Conservation (phyloP, 805 yeast species). For the Starmerella riodocensis region DNA sequence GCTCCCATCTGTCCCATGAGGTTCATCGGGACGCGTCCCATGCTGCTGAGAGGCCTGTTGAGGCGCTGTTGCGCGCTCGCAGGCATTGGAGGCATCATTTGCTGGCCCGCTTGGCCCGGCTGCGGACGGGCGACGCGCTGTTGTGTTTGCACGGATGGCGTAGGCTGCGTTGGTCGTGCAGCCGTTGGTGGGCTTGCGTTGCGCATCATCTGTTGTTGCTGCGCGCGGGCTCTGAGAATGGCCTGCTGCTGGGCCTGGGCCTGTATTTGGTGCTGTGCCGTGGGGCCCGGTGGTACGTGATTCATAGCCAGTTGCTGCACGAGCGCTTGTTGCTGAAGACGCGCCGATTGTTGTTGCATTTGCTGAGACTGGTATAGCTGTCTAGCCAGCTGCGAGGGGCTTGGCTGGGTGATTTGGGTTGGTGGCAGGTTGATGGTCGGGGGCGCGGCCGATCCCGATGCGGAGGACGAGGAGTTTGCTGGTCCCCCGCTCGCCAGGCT, state of each 20-base stretch:
- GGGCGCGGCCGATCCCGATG: not conserved
- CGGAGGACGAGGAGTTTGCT: not conserved
- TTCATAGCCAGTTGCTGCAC: slow-evolving; percentile 5
- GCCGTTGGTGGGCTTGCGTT: not conserved
- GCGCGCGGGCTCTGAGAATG: slow-evolving; percentile 14
- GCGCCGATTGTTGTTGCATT: slow-evolving; percentile 8
- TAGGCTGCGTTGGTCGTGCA: not conserved
- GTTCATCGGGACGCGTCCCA: no score
- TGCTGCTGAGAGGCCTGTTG: no score
- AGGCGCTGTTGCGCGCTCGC: no score
- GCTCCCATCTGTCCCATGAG: no score
- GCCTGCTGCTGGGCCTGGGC: slow-evolving; percentile 20
- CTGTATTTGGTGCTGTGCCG: slow-evolving; percentile 20
- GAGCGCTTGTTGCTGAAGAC: slow-evolving; percentile 4
- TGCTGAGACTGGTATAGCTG: slow-evolving; percentile 18
- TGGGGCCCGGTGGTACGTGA: slow-evolving; percentile 19
- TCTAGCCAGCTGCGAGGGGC: slow-evolving; percentile 16
- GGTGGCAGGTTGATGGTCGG: slow-evolving; percentile 12
- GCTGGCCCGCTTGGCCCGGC: no score
- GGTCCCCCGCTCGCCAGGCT: not conserved
- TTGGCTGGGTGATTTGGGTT: slow-evolving; percentile 14
- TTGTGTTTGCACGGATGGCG: no score
- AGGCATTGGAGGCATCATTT: no score
- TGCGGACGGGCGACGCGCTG: no score
- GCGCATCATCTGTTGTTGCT: slow-evolving; percentile 7